A percentile compares a stretch with the other conserved stretches of the same genome.
Conservation (phyloP, 805 yeast species). For the Candida rishiriensis region DNA sequence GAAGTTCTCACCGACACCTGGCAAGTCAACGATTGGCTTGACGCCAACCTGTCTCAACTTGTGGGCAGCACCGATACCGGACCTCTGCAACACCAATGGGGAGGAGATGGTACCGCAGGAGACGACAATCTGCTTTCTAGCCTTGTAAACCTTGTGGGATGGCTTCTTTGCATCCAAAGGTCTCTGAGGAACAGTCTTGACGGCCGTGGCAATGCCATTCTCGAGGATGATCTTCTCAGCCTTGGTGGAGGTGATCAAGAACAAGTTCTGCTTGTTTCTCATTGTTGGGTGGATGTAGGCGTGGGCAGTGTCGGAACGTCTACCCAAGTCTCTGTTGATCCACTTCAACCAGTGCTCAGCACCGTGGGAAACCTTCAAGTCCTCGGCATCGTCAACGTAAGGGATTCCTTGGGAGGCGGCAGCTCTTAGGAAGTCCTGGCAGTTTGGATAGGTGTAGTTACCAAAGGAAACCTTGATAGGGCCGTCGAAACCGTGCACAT, state of each 20-base stretch:
- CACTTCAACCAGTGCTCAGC: slow-evolving; percentile 29
- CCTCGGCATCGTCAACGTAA: slow-evolving; percentile 23
- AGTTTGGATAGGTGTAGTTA: slow-evolving; percentile 25
- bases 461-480: slow-evolving; percentile 29
- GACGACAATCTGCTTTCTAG: slow-evolving; percentile 42
- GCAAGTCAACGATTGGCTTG: slow-evolving; percentile 27
- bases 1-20: slow-evolving; percentile 30
- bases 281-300: slow-evolving; percentile 28
- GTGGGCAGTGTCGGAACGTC: slow-evolving; percentile 29
- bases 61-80: slow-evolving; percentile 37
- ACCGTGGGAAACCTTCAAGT: slow-evolving; percentile 23
- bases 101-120: slow-evolving; percentile 45
- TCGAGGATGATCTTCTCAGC: slow-evolving; percentile 24
- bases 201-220: slow-evolving; percentile 25
- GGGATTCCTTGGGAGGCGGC: slow-evolving; percentile 27
- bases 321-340: slow-evolving; percentile 29
- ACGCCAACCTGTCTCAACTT: slow-evolving; percentile 26
- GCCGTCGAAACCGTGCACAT: slow-evolving; percentile 28
- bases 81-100: slow-evolving; percentile 42
- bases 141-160: slow-evolving; percentile 23
- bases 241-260: slow-evolving; percentile 24
- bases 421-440: slow-evolving; percentile 27
- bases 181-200: slow-evolving; percentile 21
- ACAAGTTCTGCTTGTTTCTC: slow-evolving; percentile 26
- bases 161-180: slow-evolving; percentile 18